A percentile compares a stretch with the other conserved stretches of the same genome.
These are phyloP conservation scores for Solanum chacoense DNA, from an alignment of 305 asterid genomes.

Conservation along the genomic window DNA sequence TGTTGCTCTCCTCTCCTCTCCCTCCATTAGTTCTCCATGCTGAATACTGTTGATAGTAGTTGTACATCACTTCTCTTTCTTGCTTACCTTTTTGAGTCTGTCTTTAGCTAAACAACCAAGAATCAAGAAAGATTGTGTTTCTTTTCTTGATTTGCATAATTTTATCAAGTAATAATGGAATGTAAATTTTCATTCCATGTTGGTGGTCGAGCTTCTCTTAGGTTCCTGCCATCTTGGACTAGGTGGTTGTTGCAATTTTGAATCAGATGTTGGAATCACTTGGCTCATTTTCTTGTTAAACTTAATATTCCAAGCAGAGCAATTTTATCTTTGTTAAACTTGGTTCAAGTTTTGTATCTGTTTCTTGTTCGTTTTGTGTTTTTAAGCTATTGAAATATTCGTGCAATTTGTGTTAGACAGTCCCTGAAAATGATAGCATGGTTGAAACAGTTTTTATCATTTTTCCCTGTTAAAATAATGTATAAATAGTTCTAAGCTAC, in stretches of 20 bases:
- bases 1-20: conserved; percentile 23
- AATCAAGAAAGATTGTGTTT: neutral
- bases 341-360: neutral
- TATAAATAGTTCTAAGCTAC: neutral
- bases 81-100: neutral
- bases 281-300: neutral
- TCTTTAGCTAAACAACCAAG: neutral
- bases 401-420: neutral
- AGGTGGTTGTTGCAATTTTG: neutral
- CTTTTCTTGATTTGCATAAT: neutral
- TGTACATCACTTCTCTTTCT: conserved; percentile 9
- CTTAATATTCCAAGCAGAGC: neutral
- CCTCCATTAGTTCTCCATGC: conserved; percentile 43
- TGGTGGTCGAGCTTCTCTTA: conserved; percentile 42
- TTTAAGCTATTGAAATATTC: neutral
- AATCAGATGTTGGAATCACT: neutral
- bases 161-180: neutral
- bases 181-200: neutral
- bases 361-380: neutral
- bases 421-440: neutral
- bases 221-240: neutral
- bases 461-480: neutral
- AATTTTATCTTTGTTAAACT: neutral
- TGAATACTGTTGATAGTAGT: conserved; percentile 22
- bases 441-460: neutral